Percentiles rank a stretch among this genome's conserved stretches.
Conservation (phyloP, 1,139 yeast genomes). For the Kodamaea sp. region DNA sequence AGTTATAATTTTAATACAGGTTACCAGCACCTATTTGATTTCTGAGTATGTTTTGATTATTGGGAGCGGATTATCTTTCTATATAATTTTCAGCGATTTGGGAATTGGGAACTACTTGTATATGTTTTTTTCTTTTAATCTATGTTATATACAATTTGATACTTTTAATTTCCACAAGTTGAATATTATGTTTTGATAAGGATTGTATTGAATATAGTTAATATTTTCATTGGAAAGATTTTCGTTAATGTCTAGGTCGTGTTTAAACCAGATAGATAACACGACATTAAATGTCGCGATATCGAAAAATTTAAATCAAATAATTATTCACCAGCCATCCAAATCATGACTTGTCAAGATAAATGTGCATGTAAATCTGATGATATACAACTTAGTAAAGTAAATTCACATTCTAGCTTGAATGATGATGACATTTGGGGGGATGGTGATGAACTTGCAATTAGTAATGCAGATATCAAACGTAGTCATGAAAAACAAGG, state of each 20-base stretch:
- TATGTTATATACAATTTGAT: not conserved
- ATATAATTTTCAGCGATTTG: constrained; percentile 1
- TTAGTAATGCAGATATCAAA: constrained; percentile 37
- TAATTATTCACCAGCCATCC: not conserved
- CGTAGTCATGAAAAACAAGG: constrained; percentile 80
- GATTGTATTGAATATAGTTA: not conserved
- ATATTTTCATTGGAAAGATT: not conserved
- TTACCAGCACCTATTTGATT: constrained; percentile 14
- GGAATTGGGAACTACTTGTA: constrained; percentile 1
- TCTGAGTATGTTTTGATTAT: not conserved
- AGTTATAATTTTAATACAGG: constrained; percentile 3
- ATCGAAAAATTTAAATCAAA: not conserved
- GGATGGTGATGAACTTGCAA: constrained; percentile 31
- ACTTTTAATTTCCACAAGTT: too few relatives aligned
- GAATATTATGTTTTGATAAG: not conserved
- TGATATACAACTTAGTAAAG: not conserved
- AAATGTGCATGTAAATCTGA: not conserved
- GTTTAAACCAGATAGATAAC: not conserved
- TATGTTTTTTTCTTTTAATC: not conserved
- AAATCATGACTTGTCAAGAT: not conserved
- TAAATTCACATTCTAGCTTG: not conserved
- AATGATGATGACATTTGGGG: constrained; percentile 42
- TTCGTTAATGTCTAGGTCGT: not conserved
- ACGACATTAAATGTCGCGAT: not conserved
- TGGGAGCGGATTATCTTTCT: constrained; percentile 1